Percentiles rank a stretch among this genome's conserved stretches.
Conservation (phyloP, 225 moss, liverwort and hornwort genomes). For the Physcomitrellopsis africana region DNA sequence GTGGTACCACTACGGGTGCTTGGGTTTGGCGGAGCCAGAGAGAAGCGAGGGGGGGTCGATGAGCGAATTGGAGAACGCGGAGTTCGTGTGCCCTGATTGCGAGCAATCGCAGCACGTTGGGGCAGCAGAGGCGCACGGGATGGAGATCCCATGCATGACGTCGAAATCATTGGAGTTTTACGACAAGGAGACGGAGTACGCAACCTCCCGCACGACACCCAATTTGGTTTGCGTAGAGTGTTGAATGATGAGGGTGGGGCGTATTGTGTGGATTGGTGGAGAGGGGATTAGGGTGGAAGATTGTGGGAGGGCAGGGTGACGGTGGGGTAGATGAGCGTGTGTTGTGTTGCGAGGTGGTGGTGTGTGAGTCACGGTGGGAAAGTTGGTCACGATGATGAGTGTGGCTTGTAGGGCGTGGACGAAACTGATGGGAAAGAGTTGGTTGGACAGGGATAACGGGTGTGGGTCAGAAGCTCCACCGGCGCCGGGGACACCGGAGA, state of each 20-base stretch:
- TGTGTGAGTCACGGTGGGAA: no score
- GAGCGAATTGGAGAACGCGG: slow-evolving; percentile 55
- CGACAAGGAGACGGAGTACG: slow-evolving; percentile 48
- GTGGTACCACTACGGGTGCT: slow-evolving; percentile 95
- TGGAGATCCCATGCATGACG: slow-evolving; percentile 17
- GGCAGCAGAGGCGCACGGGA: slow-evolving; percentile 30
- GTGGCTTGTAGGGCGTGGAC: background rate
- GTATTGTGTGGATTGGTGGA: no score
- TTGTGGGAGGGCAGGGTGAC: no score
- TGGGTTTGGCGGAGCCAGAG: slow-evolving; percentile 76
- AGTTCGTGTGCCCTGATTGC: slow-evolving; percentile 84
- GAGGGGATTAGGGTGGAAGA: no score
- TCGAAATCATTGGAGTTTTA: background rate
- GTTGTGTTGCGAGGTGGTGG: background rate
- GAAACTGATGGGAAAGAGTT: slow-evolving; percentile 25
- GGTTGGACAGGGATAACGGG: slow-evolving; percentile 47
- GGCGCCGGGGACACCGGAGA: slow-evolving; percentile 50
- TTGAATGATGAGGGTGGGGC: no score
- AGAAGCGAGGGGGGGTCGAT: slow-evolving; percentile 49
- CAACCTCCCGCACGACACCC: background rate
- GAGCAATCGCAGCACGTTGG: slow-evolving; percentile 42
- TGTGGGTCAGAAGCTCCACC: slow-evolving; percentile 47
- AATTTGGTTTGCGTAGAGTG: background rate
- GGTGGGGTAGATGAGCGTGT: background rate
- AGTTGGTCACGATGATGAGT: background rate